These are phyloP conservation scores for Candida vartiovaarae DNA, from an alignment of 805 yeast species.

Conservation along the genomic window DNA sequence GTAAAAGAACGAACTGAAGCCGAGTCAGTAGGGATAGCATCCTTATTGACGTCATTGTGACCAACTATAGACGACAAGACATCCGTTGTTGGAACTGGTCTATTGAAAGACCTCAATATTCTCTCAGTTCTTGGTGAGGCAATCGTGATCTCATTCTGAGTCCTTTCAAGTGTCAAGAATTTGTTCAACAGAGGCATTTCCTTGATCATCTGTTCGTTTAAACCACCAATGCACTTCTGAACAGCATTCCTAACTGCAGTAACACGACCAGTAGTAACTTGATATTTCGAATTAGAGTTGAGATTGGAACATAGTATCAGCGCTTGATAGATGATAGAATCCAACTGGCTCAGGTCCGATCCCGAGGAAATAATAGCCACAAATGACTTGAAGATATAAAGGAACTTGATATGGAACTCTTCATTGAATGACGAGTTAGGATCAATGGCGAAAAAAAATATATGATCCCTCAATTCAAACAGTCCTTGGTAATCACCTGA, in stretches of 20 bases:
- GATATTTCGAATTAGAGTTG: neutral
- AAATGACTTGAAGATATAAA: constrained; percentile 1
- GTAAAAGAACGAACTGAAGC: neutral
- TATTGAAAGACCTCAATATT: neutral
- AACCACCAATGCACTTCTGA: neutral
- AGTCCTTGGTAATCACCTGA: neutral
- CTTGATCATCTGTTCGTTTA: neutral
- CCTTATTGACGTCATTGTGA: neutral
- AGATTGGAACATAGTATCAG: constrained; percentile 1
- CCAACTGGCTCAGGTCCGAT: neutral
- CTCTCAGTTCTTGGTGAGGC: neutral
- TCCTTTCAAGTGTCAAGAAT: neutral
- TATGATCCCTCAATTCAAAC: constrained; percentile 6
- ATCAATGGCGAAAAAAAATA: constrained; percentile 12
- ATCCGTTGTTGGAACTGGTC: neutral
- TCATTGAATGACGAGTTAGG: constrained; percentile 1
- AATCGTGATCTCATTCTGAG: no score
- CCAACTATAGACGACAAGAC: neutral
- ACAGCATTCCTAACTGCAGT: neutral
- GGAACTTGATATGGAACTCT: constrained; percentile 1
- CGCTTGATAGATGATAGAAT: constrained; percentile 4
- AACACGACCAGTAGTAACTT: neutral
- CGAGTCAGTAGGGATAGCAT: neutral
- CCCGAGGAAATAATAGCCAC: neutral
- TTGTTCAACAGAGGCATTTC: neutral